phyloP scores from a whole-genome alignment of 306 rosid species.

The Mimosa pudica region DNA sequence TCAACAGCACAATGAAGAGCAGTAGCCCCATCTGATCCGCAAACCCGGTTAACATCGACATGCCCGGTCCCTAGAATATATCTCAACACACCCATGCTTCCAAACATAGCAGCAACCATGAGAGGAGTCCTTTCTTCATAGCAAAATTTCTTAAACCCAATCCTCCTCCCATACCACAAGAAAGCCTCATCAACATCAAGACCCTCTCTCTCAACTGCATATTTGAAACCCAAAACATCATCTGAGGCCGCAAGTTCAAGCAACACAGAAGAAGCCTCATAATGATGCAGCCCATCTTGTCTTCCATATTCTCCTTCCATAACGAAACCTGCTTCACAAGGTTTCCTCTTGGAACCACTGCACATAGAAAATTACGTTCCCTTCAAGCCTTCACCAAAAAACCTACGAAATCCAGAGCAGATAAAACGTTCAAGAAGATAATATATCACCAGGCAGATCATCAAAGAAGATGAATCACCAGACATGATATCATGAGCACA shows the following conservation, averaged over 20 bases:
- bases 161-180: constrained; percentile 77
- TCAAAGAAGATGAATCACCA: constrained; percentile 13
- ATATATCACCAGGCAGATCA: not conserved
- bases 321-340: constrained; percentile 46
- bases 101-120: constrained; percentile 84
- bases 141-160: constrained; percentile 66
- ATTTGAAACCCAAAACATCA: constrained; percentile 59
- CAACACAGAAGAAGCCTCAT: constrained; percentile 44
- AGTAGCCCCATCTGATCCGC: constrained; percentile 68
- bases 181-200: constrained; percentile 56
- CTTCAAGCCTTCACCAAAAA: constrained; percentile 24
- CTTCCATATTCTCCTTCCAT: constrained; percentile 50
- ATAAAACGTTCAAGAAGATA: constrained; percentile 28
- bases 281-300: constrained; percentile 39
- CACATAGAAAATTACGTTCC: constrained; percentile 56
- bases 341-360: constrained; percentile 63
- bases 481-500: constrained; percentile 17
- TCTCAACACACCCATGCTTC: constrained; percentile 62
- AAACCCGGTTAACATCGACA: constrained; percentile 62
- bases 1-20: constrained; percentile 86
- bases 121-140: constrained; percentile 81
- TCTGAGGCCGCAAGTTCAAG: constrained; percentile 65
- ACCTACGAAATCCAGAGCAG: constrained; percentile 30
- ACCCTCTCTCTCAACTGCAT: constrained; percentile 63
- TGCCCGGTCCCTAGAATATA: constrained; percentile 56